Evolutionary conservation across 371 early-diverging fungal species (phyloP).

Genomic region (Zancudomyces culisetae): DNA sequence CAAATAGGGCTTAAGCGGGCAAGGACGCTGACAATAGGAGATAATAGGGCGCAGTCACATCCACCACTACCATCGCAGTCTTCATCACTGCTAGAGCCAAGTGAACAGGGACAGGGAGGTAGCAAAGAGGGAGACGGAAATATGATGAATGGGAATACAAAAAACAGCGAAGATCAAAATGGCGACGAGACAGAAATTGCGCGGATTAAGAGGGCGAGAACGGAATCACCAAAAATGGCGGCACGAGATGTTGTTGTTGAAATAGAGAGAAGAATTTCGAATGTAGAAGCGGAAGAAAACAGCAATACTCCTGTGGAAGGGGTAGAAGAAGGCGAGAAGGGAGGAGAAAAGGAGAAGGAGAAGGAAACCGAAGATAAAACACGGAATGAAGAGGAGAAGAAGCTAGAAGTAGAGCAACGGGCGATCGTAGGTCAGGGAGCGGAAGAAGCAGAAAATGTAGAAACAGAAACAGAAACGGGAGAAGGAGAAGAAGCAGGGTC

Average conservation of each 20-base stretch:
- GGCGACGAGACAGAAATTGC: background rate
- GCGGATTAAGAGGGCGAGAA: background rate
- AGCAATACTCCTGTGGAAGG: background rate
- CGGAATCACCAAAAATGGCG: background rate
- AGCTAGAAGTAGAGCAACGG: background rate
- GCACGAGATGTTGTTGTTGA: background rate
- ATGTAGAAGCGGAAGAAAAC: background rate
- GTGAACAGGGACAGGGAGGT: background rate
- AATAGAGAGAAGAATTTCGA: background rate
- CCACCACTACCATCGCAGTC: too few species aligned
- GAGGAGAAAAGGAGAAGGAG: background rate
- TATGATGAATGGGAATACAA: background rate
- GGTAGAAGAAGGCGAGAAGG: background rate
- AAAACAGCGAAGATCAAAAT: background rate
- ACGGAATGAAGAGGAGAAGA: background rate
- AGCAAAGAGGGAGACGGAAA: background rate
- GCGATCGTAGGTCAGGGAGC: background rate
- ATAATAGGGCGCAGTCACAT: background rate
- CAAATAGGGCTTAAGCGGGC: background rate
- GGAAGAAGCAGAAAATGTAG: background rate
- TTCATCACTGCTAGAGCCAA: too few species aligned
- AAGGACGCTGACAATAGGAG: background rate
- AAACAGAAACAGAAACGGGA: background rate
- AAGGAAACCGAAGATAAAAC: background rate
- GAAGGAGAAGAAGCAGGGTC: too few species aligned